These are phyloP conservation scores for Ampelocalamus luodianensis DNA, from an alignment of 176 grass and related monocot genomes.

Conservation along the genomic window DNA sequence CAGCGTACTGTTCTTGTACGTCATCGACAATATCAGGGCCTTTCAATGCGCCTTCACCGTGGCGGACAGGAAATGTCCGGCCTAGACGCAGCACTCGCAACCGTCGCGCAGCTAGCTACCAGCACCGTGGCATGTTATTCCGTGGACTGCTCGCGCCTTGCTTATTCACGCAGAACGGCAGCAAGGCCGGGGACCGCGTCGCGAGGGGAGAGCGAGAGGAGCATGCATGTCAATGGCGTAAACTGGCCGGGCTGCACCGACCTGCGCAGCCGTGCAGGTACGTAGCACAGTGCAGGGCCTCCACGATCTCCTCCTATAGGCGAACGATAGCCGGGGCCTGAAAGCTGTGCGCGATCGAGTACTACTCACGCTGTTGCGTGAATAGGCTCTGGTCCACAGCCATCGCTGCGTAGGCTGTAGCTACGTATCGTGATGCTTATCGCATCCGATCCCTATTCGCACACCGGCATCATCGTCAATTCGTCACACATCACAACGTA, in stretches of 20 bases:
- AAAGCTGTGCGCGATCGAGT: neutral
- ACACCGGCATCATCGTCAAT: neutral
- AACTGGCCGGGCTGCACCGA: neutral
- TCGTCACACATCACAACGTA: neutral
- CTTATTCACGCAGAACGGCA: neutral
- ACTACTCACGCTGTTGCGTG: neutral
- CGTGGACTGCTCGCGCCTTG: slow-evolving; percentile 29
- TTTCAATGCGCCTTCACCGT: slow-evolving; percentile 7
- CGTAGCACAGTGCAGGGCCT: neutral
- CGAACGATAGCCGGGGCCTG: neutral
- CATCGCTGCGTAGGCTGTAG: slow-evolving; percentile 6
- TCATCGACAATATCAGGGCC: neutral
- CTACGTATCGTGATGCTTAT: neutral
- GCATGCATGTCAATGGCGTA: neutral
- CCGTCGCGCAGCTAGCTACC: neutral
- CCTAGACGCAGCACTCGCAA: neutral
- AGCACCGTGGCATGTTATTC: slow-evolving; percentile 30
- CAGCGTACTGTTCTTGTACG: neutral
- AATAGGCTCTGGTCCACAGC: neutral
- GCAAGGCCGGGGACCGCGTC: neutral
- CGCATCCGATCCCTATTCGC: neutral
- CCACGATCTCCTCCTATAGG: neutral
- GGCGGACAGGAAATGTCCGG: neutral
- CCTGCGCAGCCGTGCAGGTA: neutral
- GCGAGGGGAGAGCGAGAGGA: neutral